Conservation (phyloP, 208 protist species). For the Acanthamoeba triangularis region DNA sequence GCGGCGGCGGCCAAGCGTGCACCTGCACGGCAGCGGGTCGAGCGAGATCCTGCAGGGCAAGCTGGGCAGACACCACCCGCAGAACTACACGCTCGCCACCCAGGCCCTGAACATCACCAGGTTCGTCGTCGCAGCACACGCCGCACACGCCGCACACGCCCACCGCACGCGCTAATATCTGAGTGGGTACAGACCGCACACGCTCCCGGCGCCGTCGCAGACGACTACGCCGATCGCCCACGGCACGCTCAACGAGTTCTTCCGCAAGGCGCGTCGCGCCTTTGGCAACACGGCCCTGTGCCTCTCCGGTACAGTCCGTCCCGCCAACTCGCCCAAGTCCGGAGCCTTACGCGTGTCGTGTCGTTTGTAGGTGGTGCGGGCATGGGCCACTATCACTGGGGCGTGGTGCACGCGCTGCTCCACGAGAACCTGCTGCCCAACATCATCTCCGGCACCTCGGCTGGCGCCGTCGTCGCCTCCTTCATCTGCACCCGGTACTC, state of each 20-base stretch:
- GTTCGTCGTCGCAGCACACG: not conserved
- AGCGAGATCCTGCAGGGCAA: not conserved
- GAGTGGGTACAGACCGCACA: not conserved
- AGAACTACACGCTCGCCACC: not conserved
- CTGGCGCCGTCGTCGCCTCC: slow-evolving; percentile 58
- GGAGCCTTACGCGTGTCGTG: not conserved
- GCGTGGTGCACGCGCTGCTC: slow-evolving; percentile 1
- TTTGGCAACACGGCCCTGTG: slow-evolving; percentile 70
- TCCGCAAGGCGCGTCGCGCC: slow-evolving; percentile 41
- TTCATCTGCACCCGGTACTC: slow-evolving; percentile 55
- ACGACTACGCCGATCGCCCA: not conserved
- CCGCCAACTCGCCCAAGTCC: too few relatives aligned
- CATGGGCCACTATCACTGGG: slow-evolving; percentile 71
- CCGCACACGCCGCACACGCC: not conserved
- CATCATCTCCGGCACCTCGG: slow-evolving; percentile 64
- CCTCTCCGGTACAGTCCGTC: slow-evolving; percentile 61
- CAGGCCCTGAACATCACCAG: slow-evolving; percentile 1
- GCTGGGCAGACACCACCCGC: not conserved
- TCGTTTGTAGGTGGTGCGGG: slow-evolving; percentile 20
- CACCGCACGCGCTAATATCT: not conserved
- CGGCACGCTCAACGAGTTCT: slow-evolving; percentile 44
- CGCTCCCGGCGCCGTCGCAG: not conserved
- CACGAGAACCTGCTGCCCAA: slow-evolving; percentile 28
- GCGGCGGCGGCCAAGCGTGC: not conserved
- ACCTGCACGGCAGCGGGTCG: not conserved